Conservation (phyloP, 768 basidiomycete species). For the Amanita muscaria region DNA sequence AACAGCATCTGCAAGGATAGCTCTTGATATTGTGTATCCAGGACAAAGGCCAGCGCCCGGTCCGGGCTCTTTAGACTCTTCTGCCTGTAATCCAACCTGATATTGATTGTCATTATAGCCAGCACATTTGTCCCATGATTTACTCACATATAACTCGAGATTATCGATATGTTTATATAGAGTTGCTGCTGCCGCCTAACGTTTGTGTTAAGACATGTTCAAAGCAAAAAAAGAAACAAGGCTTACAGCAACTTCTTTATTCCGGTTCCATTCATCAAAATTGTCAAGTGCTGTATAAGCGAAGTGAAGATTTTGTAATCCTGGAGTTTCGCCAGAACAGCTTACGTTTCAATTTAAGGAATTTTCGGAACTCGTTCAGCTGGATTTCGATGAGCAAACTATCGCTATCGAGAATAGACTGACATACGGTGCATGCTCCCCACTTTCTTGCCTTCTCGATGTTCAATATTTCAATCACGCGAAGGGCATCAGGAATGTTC, state of each 20-base stretch:
- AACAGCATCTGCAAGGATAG: slow-evolving; percentile 77
- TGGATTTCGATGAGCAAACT: slow-evolving; percentile 15
- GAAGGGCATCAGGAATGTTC: slow-evolving; percentile 58
- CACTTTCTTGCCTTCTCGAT: slow-evolving; percentile 60
- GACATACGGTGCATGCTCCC: slow-evolving; percentile 62
- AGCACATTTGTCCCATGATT: not conserved
- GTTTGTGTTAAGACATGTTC: not conserved
- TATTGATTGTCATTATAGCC: slow-evolving; percentile 1
- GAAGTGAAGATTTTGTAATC: slow-evolving; percentile 1
- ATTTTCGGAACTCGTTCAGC: slow-evolving; percentile 67
- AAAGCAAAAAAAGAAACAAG: not conserved
- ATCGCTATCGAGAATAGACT: not conserved
- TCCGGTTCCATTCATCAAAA: slow-evolving; percentile 70
- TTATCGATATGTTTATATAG: slow-evolving; percentile 70
- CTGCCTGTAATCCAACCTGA: slow-evolving; percentile 61
- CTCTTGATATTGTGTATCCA: slow-evolving; percentile 75
- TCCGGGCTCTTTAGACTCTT: slow-evolving; percentile 54
- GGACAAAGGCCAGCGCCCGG: slow-evolving; percentile 74
- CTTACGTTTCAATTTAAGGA: slow-evolving; percentile 62
- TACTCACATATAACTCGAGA: slow-evolving; percentile 64
- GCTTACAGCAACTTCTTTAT: slow-evolving; percentile 46
- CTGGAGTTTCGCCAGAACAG: not conserved
- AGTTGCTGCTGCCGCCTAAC: slow-evolving; percentile 49
- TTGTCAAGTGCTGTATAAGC: slow-evolving; percentile 39
- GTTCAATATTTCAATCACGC: slow-evolving; percentile 58